Base-by-base conservation (phyloP, 805 yeast genomes). In the Teunomyces stri region DNA sequence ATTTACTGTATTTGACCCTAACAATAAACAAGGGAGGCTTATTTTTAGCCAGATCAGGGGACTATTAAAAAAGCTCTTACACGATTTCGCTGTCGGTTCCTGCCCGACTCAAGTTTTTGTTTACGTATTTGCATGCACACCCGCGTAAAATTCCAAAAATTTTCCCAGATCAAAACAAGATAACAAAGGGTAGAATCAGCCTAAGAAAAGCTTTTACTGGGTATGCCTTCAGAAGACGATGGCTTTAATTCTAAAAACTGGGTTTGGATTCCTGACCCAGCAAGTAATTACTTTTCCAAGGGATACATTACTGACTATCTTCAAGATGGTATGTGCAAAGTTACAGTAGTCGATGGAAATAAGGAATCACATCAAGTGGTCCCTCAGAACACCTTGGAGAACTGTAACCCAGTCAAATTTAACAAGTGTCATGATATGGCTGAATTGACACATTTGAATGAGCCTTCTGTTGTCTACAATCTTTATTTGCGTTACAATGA, bases 391-490 rank as follows among this genome's bases (percentile, higher is more conserved):
- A 18, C 48, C 20, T 52, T 72, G 30, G 84, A 84, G 54, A 81
- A 80, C 57, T 89, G 91, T 44, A 94, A 94, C 60, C 99, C 99
- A 1, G 74, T 84, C 6, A 87, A 87, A 55, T 94, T 94, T 65
- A 95, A 94, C 65, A 85, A 82, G 57, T 92, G 95, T 50, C 83
- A 87, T 55, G 97, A 94, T 59, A 89, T 94, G 91, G 98, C 98
- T 0, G 96, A 91, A 56, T 74, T 94, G 52, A 94, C 99, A 0
- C 89, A 85, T 65, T 74, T 94, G 51, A 94, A 92, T 64, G 99
- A 94, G 62, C 96, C 99, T 0, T 87, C 96, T 0, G 98, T 94
- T n/a, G 79, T 94, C 7, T 78, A 89, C 67, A 94, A 94, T 62
- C 66, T 94, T 51, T 80, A 82, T 55, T 69, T 84, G 43, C 78